phyloP scores from a whole-genome alignment of 345 rosid species.

The Sapria himalayana region DNA sequence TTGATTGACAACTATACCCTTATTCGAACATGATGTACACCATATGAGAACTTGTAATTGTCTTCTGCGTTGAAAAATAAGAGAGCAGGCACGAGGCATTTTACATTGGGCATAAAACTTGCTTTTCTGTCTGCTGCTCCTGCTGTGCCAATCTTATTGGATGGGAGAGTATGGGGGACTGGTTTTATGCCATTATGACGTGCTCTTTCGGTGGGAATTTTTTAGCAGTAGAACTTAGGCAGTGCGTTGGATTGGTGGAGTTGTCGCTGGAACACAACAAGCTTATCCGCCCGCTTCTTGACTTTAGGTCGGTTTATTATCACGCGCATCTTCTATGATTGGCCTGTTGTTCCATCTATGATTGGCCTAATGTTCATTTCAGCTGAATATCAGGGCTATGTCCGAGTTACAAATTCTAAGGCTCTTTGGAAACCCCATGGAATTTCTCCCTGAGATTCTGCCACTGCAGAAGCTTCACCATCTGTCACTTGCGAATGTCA shows the following conservation, averaged over 20 bases:
- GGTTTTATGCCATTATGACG: no score
- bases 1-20: no score
- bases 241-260: conserved; percentile 63
- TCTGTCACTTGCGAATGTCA: conserved; percentile 78
- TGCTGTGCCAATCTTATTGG: no score
- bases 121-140: no score
- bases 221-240: conserved; percentile 70
- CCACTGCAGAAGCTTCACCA: conserved; percentile 80
- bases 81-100: no score
- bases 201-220: conserved; percentile 14
- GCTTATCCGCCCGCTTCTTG: conserved; percentile 92
- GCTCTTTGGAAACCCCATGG: conserved; percentile 92
- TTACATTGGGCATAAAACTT: no score
- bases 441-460: conserved; percentile 91
- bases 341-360: conserved; percentile 2
- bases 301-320: conserved; percentile 61
- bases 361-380: conserved; percentile 18
- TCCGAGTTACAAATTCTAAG: conserved; percentile 62
- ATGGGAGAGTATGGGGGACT: no score
- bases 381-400: conserved; percentile 68
- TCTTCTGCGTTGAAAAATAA: no score
- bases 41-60: no score
- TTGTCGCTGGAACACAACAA: conserved; percentile 88
- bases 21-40: no score
- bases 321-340: conserved; percentile 7